Conservation (phyloP, 768 basidiomycete species). For the Sarcodon sp. region DNA sequence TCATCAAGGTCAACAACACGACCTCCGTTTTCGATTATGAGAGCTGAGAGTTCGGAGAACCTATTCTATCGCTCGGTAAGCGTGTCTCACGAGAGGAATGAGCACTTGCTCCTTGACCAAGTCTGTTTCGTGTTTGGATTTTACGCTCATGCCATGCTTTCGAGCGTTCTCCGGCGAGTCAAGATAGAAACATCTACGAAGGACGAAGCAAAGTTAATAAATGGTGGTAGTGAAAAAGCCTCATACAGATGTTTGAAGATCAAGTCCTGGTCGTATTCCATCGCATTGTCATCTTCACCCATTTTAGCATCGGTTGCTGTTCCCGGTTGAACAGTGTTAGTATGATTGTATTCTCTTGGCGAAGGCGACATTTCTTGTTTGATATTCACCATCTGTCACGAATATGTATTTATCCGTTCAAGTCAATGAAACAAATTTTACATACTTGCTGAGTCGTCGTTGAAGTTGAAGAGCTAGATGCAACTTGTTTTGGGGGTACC, state of each 20-base stretch:
- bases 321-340: neutral
- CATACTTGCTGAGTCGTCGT: neutral
- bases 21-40: constrained; percentile 64
- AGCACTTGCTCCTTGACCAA: constrained; percentile 38
- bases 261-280: constrained; percentile 65
- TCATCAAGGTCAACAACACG: constrained; percentile 55
- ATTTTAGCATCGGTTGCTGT: constrained; percentile 32
- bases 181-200: constrained; percentile 70
- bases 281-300: constrained; percentile 58
- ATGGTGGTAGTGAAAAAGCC: constrained; percentile 3
- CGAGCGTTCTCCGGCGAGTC: constrained; percentile 69
- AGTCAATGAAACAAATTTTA: neutral
- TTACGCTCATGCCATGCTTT: constrained; percentile 46
- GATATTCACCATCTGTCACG: too few relatives aligned
- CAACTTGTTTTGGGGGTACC: constrained; percentile 4
- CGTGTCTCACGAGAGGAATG: neutral
- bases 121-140: constrained; percentile 35
- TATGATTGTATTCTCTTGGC: too few relatives aligned
- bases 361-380: too few relatives aligned
- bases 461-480: neutral
- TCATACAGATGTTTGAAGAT: constrained; percentile 79
- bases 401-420: neutral
- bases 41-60: constrained; percentile 33
- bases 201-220: constrained; percentile 2
- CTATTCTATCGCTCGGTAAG: constrained; percentile 21